Base-by-base conservation (phyloP, 2,329 filamentous ascomycete species). In the Sporothrix schenckii region DNA sequence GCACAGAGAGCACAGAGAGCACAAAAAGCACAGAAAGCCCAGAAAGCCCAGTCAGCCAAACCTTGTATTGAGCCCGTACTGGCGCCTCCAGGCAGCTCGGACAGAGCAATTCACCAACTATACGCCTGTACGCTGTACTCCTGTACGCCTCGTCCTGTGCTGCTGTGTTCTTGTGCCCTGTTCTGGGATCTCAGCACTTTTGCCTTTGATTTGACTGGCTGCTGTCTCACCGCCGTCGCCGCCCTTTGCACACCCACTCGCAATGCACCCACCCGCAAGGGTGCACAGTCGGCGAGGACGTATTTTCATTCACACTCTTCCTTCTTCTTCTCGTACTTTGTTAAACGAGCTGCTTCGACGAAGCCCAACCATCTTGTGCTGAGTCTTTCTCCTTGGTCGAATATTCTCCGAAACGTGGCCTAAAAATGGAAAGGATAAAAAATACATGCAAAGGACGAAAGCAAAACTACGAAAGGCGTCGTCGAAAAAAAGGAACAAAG, bases 231-330 rank as follows among this genome's bases (percentile, higher is more conserved):
- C 58, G 58, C 58, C 21, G 58, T 16, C 58, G 44, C 58, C 39
- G n/a, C 34, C 44, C 34, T 19, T 21, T 14, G 24, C 56, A 63
- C 21, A n/a, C 58, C 10, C 39, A 58, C 54, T 19, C 58, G 14
- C 39, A 34, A 63, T 47, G n/a, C 58, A 63, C 39, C 39, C 58
- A 14, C 58, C 39, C 41, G 58, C 58, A 63, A 47, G 39, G 13
- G 41, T 19, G 24, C 58, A 63, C n/a, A 47, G 24, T 16, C n/a
- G 30, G 21, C 21, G 10, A 47, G 58, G 30, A 30, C 54, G 19
- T 21, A 27, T 24, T 16, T 21, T 10, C 39, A 21, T 21, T 10
- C 39, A 21, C 49, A 19, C 47, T 6, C 41, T 4, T 44, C 41
- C 41, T 34, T 16, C 41, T 13, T 44, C 4, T 44, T 44, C 4